These are phyloP conservation scores for Fragilaria crotonensis DNA, from an alignment of 108 stramenopile species.

Conservation along the genomic window DNA sequence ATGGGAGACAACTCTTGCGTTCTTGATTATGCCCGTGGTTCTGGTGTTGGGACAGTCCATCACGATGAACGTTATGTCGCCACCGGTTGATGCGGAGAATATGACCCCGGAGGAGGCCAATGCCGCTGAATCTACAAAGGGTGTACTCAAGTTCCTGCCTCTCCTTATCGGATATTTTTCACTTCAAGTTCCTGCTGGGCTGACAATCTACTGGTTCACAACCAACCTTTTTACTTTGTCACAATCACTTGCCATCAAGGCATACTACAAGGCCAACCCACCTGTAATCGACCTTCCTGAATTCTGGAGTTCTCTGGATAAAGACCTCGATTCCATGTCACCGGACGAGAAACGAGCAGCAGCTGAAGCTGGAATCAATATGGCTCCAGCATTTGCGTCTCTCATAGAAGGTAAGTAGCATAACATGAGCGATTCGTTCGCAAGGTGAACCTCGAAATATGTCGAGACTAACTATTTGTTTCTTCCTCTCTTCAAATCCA, in stretches of 20 bases:
- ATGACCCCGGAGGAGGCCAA: slow-evolving; percentile 56
- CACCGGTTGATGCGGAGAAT: slow-evolving; percentile 63
- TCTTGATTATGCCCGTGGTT: slow-evolving; percentile 85
- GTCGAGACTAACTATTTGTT: background rate
- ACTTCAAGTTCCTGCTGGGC: slow-evolving; percentile 92
- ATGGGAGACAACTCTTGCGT: slow-evolving; percentile 89
- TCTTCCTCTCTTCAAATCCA: background rate
- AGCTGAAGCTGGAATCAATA: slow-evolving; percentile 61
- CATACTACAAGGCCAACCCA: slow-evolving; percentile 78
- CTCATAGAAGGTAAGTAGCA: slow-evolving; percentile 37
- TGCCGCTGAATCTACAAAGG: slow-evolving; percentile 52
- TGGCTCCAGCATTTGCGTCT: slow-evolving; percentile 66
- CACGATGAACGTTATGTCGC: slow-evolving; percentile 76
- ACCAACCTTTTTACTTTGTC: slow-evolving; percentile 84
- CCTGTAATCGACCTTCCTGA: slow-evolving; percentile 79
- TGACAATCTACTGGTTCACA: slow-evolving; percentile 95
- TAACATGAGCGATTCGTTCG: background rate
- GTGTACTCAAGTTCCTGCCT: slow-evolving; percentile 85
- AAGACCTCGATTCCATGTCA: slow-evolving; percentile 50
- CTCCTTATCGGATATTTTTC: slow-evolving; percentile 93
- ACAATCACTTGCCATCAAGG: slow-evolving; percentile 59
- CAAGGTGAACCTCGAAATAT: too few relatives aligned
- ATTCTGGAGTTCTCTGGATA: slow-evolving; percentile 78
- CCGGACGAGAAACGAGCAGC: slow-evolving; percentile 71
- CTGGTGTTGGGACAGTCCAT: slow-evolving; percentile 83